Base-by-base conservation (phyloP, 495 filamentous ascomycete species). In the Penicillium cinerascens region DNA sequence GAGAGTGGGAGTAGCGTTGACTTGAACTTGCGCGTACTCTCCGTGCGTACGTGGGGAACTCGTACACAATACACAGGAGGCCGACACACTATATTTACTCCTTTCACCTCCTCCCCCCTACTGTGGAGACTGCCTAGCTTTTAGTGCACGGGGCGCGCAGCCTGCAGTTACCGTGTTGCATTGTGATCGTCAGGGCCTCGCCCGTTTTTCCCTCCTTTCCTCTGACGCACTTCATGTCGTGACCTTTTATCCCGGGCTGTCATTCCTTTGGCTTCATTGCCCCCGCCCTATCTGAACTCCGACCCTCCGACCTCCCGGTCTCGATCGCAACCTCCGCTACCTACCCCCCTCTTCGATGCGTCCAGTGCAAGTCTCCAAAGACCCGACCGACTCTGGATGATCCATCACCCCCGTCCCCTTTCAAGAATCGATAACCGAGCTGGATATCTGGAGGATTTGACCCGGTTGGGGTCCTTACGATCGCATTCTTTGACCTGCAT, bases 221-320 rank as follows among this genome's bases (percentile, higher is more conserved):
- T 56, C 42, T 57, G 37, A 47, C 40, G 22, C 40, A 47, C 22
- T 23, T 39, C 27, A 29, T 36, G 37, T 39, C 15, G 16, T 39
- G 15, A 39, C 37, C 16, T 39, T 39, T 20, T 39, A 18, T 45
- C 44, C 42, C 50, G 68, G 70, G 68, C 68, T 71, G 70, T 71
- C 70, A 65, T 65, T 73, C 70, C 68, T 73, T 72, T 63, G 52
- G 54, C 63, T 54, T 61, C 29, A n/a, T 46, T 36, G 57, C 51
- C 56, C 27, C 45, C 55, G 56, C 54, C 27, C n/a, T 10, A 26
- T 23, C 49, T 40, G 42, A n/a, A 22, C 54, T 42, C 35, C 51
- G 45, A 51, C 45, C 49, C 44, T 18, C 48, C 22, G 36, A 23
- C 49, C 44, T 41, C 47, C 37, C 43, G 21, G 29, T 33, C 29